Evolutionary conservation across 139 green algal genomes (phyloP).

Genomic region (Tetraselmis chui): DNA sequence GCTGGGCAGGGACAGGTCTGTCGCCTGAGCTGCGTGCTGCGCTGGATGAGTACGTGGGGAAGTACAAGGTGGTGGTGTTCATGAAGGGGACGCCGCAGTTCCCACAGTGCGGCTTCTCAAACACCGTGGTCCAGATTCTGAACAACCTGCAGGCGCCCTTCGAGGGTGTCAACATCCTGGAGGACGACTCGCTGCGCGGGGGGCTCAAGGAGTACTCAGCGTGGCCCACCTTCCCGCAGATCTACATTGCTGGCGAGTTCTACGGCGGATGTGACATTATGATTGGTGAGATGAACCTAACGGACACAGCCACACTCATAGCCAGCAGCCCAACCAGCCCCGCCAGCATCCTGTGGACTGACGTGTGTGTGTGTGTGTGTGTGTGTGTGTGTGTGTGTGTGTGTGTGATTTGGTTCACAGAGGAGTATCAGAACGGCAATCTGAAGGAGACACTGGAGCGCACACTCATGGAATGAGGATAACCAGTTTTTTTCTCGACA

Average conservation of each 20-base stretch:
- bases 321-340: no score
- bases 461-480: constrained; percentile 41
- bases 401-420: constrained; percentile 38
- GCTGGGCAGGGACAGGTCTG: constrained; percentile 38
- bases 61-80: constrained; percentile 67
- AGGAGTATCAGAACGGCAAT: constrained; percentile 66
- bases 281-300: constrained; percentile 71
- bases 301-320: no score
- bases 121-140: constrained; percentile 77
- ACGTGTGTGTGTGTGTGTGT: no score
- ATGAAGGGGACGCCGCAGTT: constrained; percentile 88
- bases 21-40: constrained; percentile 53
- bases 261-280: constrained; percentile 96
- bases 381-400: no score
- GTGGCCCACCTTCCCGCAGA: constrained; percentile 71
- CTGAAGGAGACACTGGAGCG: constrained; percentile 68
- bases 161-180: constrained; percentile 84
- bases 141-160: background rate
- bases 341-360: no score
- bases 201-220: constrained; percentile 35
- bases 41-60: constrained; percentile 60
- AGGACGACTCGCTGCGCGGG: constrained; percentile 72
- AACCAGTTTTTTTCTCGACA: no score
- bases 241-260: constrained; percentile 94
- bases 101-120: constrained; percentile 93